Evolutionary conservation across 2,329 filamentous ascomycete species (phyloP).

Genomic region (Clarireedia sp.): DNA sequence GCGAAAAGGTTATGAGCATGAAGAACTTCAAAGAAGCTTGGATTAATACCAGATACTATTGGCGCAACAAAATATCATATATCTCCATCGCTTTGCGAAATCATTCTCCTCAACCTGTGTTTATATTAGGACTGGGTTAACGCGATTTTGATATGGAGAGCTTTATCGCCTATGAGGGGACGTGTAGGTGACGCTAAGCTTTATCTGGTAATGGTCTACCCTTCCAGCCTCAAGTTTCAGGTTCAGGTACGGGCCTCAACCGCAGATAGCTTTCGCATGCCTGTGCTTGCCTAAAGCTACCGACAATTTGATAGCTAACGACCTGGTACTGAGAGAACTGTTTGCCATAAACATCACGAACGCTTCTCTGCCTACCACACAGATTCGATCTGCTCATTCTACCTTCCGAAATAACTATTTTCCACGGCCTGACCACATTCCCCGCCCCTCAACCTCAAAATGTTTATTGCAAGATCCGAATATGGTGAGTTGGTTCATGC

Average conservation of each 20-base stretch:
- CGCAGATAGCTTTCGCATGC: slow-evolving; percentile 9
- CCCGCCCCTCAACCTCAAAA: slow-evolving; percentile 45
- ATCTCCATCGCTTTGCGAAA: slow-evolving; percentile 3
- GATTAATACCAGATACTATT: background rate
- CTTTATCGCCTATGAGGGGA: slow-evolving; percentile 1
- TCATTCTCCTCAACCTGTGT: background rate
- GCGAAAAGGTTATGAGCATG: slow-evolving; percentile 5
- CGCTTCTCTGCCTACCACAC: background rate
- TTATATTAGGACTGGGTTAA: background rate
- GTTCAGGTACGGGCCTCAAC: slow-evolving; percentile 5
- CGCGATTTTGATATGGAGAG: slow-evolving; percentile 8
- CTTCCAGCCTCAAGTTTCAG: background rate
- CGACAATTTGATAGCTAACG: slow-evolving; percentile 6
- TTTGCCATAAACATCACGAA: slow-evolving; percentile 5
- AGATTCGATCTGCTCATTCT: background rate
- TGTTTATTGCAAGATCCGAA: slow-evolving; percentile 99
- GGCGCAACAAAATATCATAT: slow-evolving; percentile 2
- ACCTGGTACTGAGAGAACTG: background rate
- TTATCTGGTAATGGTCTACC: background rate
- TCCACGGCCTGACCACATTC: background rate
- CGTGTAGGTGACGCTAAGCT: slow-evolving; percentile 4
- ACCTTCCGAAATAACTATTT: background rate
- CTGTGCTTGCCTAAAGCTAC: slow-evolving; percentile 11
- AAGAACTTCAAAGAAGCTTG: background rate
- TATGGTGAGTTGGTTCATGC: slow-evolving; percentile 62